phyloP scores from a whole-genome alignment of 2,329 filamentous ascomycete species.

The Thermothelomyces thermophilus region DNA sequence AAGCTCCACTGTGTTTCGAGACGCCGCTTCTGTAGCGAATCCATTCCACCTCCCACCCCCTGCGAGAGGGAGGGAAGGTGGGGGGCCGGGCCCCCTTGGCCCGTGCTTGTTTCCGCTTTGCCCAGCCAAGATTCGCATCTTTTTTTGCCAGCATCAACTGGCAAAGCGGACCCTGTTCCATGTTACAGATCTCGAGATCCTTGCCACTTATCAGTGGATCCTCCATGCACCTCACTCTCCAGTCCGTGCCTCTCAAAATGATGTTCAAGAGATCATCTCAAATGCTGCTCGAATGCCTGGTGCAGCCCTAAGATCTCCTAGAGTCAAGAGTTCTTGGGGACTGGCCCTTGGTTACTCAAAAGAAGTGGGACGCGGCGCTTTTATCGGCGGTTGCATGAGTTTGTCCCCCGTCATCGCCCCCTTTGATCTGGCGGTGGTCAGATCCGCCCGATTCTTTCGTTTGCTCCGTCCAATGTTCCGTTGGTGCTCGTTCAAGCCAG shows the following conservation, averaged over 20 bases:
- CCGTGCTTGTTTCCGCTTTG: neutral
- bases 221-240: too few species aligned
- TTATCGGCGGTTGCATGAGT: conserved; percentile 19
- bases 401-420: conserved; percentile 16
- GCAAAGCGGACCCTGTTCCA: neutral
- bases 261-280: neutral
- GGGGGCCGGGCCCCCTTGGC: neutral
- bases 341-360: too few species aligned
- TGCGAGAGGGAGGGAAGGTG: neutral
- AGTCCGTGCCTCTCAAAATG: neutral
- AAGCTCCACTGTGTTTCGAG: conserved; percentile 15
- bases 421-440: conserved; percentile 12
- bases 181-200: conserved; percentile 1
- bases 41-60: neutral
- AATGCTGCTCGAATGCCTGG: neutral
- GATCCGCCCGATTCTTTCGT: conserved; percentile 11
- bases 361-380: neutral
- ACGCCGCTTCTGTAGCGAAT: conserved; percentile 7
- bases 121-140: neutral
- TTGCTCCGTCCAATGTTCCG: conserved; percentile 15
- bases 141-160: conserved; percentile 8
- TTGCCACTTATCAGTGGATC: neutral
- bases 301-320: neutral
- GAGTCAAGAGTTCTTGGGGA: neutral
- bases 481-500: conserved; percentile 5